Evolutionary conservation across 2,329 filamentous ascomycete genomes (phyloP), one percentile per base, ranked within the genome.

Genomic region (Chaetomium olivaceum): DNA sequence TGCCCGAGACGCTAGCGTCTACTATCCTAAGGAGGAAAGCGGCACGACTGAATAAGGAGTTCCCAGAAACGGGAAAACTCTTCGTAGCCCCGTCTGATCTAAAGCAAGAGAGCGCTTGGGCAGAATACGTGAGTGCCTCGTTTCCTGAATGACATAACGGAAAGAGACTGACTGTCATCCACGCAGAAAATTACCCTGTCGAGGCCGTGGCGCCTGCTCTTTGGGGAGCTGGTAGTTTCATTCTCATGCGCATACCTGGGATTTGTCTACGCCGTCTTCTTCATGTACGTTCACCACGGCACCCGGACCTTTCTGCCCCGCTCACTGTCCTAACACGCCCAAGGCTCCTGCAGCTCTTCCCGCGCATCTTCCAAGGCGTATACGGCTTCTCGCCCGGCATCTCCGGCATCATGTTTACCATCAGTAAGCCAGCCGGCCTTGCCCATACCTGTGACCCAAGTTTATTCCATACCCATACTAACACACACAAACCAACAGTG

Each of bases 251-350:
- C 74, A 4, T 77, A 75, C 54, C 67, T 77, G 58, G 73, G 72
- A 0, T 74, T 77, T 29, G 69, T 76, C 4, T 77, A 77, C 46
- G 71, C 74, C 4, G 72, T 76, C 4, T 75, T 77, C 59, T 77
- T 76, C 63, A 73, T 77, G 65, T 73, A 50, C 43, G 65, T 59
- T 16, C 25, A 12, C 6, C 25, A 14, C 16, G 8, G 19, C 27
- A 4, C 55, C 33, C 12, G 7, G 6, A 48, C 33, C 12, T 7
- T n/a, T n/a, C 16, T n/a, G 23, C n/a, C n/a, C 31, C n/a, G 21
- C n/a, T 1, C 12, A 19, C 55, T 25, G 5, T 27, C 25, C 55
- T 25, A 3, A 43, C 25, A 19, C 25, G 33, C 21, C 11, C 23
- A 70, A 74, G 63, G 71, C 71, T 68, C 27, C 66, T 71, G 2